Evolutionary conservation across 2,329 filamentous ascomycete species (phyloP).

Genomic region (Scedosporium boydii): DNA sequence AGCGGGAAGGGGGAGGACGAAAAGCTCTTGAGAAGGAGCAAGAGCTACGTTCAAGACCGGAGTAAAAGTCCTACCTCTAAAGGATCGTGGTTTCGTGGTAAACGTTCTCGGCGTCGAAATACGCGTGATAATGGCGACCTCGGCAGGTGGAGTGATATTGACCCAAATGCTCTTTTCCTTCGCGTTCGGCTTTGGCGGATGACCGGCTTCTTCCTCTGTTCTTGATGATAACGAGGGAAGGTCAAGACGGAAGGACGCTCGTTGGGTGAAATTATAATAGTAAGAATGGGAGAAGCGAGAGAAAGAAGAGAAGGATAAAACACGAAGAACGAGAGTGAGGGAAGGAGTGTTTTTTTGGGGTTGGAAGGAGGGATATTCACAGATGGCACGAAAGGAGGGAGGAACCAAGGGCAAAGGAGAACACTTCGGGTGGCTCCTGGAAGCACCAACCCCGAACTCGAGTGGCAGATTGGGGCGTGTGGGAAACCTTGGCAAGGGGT

Average conservation of each 20-base stretch:
- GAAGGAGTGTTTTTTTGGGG: not conserved
- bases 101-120: not conserved
- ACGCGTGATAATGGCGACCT: not conserved
- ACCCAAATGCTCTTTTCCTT: not conserved
- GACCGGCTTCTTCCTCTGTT: not conserved
- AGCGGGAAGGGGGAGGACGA: not conserved
- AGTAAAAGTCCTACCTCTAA: not conserved
- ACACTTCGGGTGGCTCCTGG: not conserved
- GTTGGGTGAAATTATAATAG: not conserved
- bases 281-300: not conserved
- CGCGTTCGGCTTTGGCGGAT: not conserved
- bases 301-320: not conserved
- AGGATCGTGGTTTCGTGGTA: not conserved
- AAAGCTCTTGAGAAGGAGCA: not conserved
- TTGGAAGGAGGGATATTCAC: not conserved
- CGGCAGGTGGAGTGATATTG: not conserved
- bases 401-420: slow-evolving; percentile 5
- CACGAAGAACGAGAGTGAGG: not conserved
- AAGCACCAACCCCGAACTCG: not conserved
- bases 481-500: not conserved
- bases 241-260: not conserved
- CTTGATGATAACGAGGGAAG: not conserved
- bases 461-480: not conserved
- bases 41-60: not conserved
- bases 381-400: slow-evolving; percentile 5